A percentile compares a stretch with the other conserved stretches of the same genome.
Evolutionary conservation across 164 flowering plant genomes (phyloP).

Genomic region (Tetracentron sinense): DNA sequence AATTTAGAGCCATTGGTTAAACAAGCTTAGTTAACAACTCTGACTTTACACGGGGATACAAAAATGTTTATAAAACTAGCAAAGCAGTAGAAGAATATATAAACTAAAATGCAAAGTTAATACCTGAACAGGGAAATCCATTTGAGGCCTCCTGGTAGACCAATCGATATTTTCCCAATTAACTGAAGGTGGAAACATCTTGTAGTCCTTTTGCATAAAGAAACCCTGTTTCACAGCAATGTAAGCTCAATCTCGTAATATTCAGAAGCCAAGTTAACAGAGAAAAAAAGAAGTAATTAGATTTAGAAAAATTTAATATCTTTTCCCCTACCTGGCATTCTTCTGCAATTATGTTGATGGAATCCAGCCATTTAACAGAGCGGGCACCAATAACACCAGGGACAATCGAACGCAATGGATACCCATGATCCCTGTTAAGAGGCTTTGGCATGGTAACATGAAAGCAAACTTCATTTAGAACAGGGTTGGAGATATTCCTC

Average conservation of each 20-base stretch:
- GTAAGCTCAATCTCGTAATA: neutral
- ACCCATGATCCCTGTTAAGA: slow-evolving; percentile 95
- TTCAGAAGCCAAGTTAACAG: neutral
- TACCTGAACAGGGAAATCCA: slow-evolving; percentile 99
- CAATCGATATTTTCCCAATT: slow-evolving; percentile 93
- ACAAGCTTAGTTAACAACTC: neutral
- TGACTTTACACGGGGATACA: neutral
- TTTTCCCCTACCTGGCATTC: slow-evolving; percentile 70
- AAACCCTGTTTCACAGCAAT: slow-evolving; percentile 61
- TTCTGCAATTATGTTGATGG: slow-evolving; percentile 71
- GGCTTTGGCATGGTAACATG: slow-evolving; percentile 36
- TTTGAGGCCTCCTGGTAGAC: slow-evolving; percentile 83
- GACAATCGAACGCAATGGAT: slow-evolving; percentile 81
- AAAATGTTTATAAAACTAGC: neutral
- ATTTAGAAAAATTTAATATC: neutral
- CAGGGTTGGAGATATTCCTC: neutral
- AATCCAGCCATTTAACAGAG: slow-evolving; percentile 93
- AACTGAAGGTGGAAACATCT: slow-evolving; percentile 97
- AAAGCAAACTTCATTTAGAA: slow-evolving; percentile 8
- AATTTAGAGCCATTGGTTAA: neutral
- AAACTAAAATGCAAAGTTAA: neutral
- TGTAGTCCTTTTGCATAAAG: slow-evolving; percentile 98
- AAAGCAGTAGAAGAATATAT: neutral
- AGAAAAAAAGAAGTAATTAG: neutral
- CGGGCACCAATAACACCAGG: slow-evolving; percentile 99